Conservation (phyloP, 2,329 filamentous ascomycete genomes). For the Colletotrichum godetiae region DNA sequence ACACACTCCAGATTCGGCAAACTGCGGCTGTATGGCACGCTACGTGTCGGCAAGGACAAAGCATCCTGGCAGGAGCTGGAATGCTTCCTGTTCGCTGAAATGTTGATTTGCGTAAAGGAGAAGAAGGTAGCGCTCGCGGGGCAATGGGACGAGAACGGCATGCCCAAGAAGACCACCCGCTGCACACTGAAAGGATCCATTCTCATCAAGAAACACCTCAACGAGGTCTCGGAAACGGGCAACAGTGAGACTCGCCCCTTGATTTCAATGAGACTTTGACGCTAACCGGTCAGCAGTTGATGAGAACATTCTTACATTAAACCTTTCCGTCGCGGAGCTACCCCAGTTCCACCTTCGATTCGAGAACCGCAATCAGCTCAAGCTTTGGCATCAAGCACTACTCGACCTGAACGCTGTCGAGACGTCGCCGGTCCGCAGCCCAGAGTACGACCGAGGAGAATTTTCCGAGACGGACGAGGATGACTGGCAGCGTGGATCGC, state of each 20-base stretch:
- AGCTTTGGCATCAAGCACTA: constrained; percentile 89
- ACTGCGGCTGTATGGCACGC: constrained; percentile 86
- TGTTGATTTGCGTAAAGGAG: constrained; percentile 99
- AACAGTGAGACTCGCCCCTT: constrained; percentile 46
- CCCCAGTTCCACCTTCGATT: constrained; percentile 96
- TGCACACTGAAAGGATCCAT: constrained; percentile 98
- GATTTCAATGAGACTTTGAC: constrained; percentile 36
- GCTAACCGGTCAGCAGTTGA: constrained; percentile 61
- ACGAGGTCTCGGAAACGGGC: constrained; percentile 82
- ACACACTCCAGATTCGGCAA: constrained; percentile 80
- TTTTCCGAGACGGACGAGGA: constrained; percentile 89
- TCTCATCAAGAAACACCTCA: constrained; percentile 96
- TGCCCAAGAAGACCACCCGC: constrained; percentile 73
- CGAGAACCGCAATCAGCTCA: constrained; percentile 83
- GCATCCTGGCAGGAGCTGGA: constrained; percentile 97
- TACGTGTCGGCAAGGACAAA: constrained; percentile 95
- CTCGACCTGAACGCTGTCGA: constrained; percentile 84
- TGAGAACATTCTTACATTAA: constrained; percentile 87
- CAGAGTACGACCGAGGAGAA: constrained; percentile 81
- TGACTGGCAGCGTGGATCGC: constrained; percentile 76
- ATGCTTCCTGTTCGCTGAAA: constrained; percentile 96
- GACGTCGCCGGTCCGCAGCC: constrained; percentile 70
- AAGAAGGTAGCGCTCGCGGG: constrained; percentile 76
- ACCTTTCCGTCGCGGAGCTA: constrained; percentile 89
- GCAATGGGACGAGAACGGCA: constrained; percentile 73